A percentile compares a stretch with the other conserved stretches of the same genome.
Conservation (phyloP, 345 rosid genomes). For the Citrus medica region DNA sequence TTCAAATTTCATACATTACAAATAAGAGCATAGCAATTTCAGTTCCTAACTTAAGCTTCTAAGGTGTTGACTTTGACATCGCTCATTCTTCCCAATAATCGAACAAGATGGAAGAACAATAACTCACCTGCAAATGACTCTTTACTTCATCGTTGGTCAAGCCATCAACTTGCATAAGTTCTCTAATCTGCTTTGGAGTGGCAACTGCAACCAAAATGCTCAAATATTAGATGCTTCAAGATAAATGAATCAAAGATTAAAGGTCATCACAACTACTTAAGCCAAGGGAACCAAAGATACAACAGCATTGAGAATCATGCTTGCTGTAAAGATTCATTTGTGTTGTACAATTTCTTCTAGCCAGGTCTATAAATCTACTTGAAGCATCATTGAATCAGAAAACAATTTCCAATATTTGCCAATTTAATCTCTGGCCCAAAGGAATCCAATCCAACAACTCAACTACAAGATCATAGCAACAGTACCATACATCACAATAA, state of each 20-base stretch:
- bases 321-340: neutral
- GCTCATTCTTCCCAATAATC: slow-evolving; percentile 7
- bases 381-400: neutral
- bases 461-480: neutral
- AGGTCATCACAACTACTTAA: neutral
- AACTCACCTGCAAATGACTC: slow-evolving; percentile 90
- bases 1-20: neutral
- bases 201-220: slow-evolving; percentile 54
- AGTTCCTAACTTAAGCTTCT: neutral
- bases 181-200: slow-evolving; percentile 95
- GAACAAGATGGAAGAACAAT: neutral
- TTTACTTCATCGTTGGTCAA: slow-evolving; percentile 97
- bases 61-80: slow-evolving; percentile 2
- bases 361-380: neutral
- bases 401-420: neutral
- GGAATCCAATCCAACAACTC: neutral
- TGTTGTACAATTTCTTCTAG: neutral
- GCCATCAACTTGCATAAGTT: slow-evolving; percentile 93
- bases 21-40: neutral
- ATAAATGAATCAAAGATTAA: neutral
- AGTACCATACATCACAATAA: neutral
- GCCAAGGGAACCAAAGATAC: neutral
- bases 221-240: slow-evolving; percentile 11
- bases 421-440: neutral
- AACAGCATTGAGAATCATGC: neutral